Evolutionary conservation across 2,329 filamentous ascomycete species (phyloP).

Genomic region (Pezicula radicicola): DNA sequence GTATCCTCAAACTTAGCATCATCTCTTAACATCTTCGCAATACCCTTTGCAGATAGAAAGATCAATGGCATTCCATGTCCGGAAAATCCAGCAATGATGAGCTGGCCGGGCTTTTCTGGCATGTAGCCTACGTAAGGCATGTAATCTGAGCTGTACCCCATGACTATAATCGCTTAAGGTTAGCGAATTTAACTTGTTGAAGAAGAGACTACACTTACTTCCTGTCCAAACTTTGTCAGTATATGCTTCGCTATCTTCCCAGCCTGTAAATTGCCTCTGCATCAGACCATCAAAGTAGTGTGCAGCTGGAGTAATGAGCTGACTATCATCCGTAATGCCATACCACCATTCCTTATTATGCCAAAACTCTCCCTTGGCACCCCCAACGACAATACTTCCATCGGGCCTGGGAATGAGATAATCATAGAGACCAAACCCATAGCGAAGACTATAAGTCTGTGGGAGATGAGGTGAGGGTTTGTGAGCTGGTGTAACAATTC

Average conservation of each 20-base stretch:
- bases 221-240: conserved; percentile 25
- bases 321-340: conserved; percentile 40
- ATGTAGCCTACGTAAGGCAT: conserved; percentile 42
- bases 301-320: conserved; percentile 36
- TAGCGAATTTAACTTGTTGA: background rate
- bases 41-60: conserved; percentile 35
- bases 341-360: conserved; percentile 37
- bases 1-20: conserved; percentile 29
- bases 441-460: conserved; percentile 40
- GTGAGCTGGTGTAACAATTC: conserved; percentile 18
- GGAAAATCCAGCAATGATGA: conserved; percentile 46
- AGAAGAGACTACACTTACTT: conserved; percentile 6
- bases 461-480: conserved; percentile 29
- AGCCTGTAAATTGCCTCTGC: conserved; percentile 43
- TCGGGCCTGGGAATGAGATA: conserved; percentile 26
- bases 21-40: conserved; percentile 37
- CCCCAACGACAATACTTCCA: conserved; percentile 33
- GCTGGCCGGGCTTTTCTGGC: conserved; percentile 36
- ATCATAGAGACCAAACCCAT: conserved; percentile 52
- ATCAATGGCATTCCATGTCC: conserved; percentile 50
- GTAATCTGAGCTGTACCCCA: conserved; percentile 39
- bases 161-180: conserved; percentile 26
- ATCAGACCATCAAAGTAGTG: conserved; percentile 46
- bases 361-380: conserved; percentile 24
- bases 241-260: conserved; percentile 39